Conservation (phyloP, 768 basidiomycete genomes). For the Porpolomopsis calyptriformis region DNA sequence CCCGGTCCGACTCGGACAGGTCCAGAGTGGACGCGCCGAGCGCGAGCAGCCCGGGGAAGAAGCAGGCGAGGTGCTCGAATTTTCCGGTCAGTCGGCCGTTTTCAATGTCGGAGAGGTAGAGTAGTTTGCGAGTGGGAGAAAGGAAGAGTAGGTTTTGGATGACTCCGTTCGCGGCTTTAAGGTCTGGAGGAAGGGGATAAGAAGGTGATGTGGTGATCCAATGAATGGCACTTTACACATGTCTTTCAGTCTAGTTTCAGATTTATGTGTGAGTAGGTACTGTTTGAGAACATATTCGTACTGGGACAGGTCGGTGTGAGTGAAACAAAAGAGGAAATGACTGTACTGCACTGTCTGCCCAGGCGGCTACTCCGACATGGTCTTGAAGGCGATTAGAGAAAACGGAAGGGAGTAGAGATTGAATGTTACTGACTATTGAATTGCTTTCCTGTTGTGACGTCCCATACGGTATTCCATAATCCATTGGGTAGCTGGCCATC, state of each 20-base stretch:
- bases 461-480: constrained; percentile 2
- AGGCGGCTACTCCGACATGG: constrained; percentile 44
- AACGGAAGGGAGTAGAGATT: not conserved
- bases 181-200: constrained; percentile 23
- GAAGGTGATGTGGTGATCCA: not conserved
- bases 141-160: constrained; percentile 48
- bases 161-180: constrained; percentile 41
- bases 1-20: constrained; percentile 23
- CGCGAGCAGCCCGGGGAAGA: constrained; percentile 58
- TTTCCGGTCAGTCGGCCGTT: constrained; percentile 28
- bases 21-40: constrained; percentile 48
- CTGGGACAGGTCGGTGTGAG: not conserved
- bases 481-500: not conserved
- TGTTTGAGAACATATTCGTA: constrained; percentile 66
- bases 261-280: constrained; percentile 39
- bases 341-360: constrained; percentile 47
- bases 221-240: constrained; percentile 35
- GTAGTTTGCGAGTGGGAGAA: constrained; percentile 44
- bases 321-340: not conserved
- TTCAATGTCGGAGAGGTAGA: constrained; percentile 48
- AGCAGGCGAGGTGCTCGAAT: constrained; percentile 62
- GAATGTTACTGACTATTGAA: not conserved
- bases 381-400: constrained; percentile 16
- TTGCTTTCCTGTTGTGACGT: not conserved
- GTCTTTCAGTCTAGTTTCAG: constrained; percentile 34